phyloP scores from a whole-genome alignment of 345 rosid species.

The Kandelia obovata region DNA sequence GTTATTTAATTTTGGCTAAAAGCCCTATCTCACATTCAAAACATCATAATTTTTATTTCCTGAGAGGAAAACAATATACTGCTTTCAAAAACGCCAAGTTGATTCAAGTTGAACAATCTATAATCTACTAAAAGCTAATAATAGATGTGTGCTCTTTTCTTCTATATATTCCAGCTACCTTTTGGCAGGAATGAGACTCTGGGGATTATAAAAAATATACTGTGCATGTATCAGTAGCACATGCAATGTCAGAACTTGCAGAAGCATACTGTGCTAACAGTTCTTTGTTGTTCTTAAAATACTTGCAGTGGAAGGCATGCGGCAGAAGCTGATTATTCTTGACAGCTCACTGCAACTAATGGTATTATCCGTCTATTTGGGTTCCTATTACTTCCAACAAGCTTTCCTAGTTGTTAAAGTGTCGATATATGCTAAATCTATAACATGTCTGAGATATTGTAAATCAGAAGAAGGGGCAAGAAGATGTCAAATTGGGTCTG shows the following conservation, averaged over 20 bases:
- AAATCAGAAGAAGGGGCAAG: constrained; percentile 65
- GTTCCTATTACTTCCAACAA: constrained; percentile 15
- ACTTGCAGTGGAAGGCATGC: constrained; percentile 60
- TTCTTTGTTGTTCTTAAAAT: constrained; percentile 13
- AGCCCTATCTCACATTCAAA: too few species aligned
- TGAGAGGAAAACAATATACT: neutral
- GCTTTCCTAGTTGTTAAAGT: constrained; percentile 7
- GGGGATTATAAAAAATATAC: neutral
- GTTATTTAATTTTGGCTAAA: neutral
- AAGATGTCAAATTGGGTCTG: constrained; percentile 54
- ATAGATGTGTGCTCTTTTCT: neutral
- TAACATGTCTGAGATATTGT: constrained; percentile 25
- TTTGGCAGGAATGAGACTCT: neutral
- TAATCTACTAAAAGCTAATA: neutral
- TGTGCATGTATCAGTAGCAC: neutral
- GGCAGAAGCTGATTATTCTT: constrained; percentile 52
- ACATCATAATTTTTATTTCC: neutral
- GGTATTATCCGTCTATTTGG: constrained; percentile 48
- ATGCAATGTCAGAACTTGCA: neutral
- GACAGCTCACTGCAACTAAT: constrained; percentile 54
- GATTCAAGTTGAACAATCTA: neutral
- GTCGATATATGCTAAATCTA: constrained; percentile 11
- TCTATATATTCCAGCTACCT: neutral
- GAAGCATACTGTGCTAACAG: neutral
- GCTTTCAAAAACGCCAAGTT: neutral